Base-by-base conservation (phyloP, 2,329 filamentous ascomycete genomes). In the Xylariomycetidae sp. region DNA sequence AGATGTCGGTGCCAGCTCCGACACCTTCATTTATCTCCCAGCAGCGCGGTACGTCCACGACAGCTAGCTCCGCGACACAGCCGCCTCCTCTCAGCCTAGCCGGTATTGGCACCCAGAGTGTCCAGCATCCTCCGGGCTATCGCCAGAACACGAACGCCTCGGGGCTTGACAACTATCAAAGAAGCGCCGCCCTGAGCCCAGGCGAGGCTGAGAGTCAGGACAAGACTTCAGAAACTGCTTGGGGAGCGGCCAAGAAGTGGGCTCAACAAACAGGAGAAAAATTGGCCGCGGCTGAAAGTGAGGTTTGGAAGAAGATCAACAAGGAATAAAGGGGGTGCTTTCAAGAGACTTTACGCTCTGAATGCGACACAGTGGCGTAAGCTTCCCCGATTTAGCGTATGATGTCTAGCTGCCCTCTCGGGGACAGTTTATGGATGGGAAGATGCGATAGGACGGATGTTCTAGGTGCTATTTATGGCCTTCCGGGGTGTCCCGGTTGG, bases 241-340 rank as follows among this genome's bases (percentile, higher is more conserved):
- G 73, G 72, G 65, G 64, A 35, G 58, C 69, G 29, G 74, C 74
- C 9, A 77, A 72, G 63, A 77, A 74, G 54, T 69, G 72, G 64
- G 74, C 71, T 28, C 61, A 66, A 38, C 67, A 66, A 20, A 77
- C 76, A 6, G 76, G 77, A 31, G 69, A 70, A 40, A 74, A 69
- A 51, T 56, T 82, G 17, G 71, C 68, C 7, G 72, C 69, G 11
- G 75, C 74, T 11, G 77, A 82, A 61, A 63, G 61, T 31, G 74
- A 80, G 56, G 69, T 82, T 16, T 82, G 77, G 77, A 72, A 69
- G 57, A 70, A 67, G 50, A 75, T 81, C 51, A 80, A 77, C 58
- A 77, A 75, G 58, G 63, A 72, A 30, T 71, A 64, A 50, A 6
- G 12, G 18, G 19, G 16, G 18, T 16, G n/a, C n/a, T n/a, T n/a